A percentile compares a stretch with the other conserved stretches of the same genome.
Conservation (phyloP, 352 stramenopile genomes). For the Phytophthora sp. region DNA sequence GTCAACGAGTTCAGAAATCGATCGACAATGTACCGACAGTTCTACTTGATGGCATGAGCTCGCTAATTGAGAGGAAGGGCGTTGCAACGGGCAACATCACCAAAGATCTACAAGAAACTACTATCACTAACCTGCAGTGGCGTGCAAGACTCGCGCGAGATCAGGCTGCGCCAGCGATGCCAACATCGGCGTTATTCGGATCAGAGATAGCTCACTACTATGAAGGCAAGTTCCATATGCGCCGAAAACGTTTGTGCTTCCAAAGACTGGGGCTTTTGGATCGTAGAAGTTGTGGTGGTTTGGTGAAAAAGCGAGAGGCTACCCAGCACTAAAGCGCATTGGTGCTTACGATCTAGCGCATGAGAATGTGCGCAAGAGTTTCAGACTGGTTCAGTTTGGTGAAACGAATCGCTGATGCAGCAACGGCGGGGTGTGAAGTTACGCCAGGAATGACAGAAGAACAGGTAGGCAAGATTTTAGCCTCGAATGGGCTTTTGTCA, state of each 20-base stretch:
- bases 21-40: constrained; percentile 20
- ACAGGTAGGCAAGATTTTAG: neutral
- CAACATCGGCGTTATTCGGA: neutral
- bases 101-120: neutral
- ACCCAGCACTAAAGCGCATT: neutral
- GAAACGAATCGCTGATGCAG: neutral
- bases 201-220: neutral
- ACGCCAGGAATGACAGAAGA: neutral
- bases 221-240: neutral
- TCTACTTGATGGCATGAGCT: constrained; percentile 1
- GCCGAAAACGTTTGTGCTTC: neutral
- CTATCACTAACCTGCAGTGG: neutral
- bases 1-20: constrained; percentile 2
- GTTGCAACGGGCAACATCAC: constrained; percentile 17
- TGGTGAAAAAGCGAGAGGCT: neutral
- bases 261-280: neutral
- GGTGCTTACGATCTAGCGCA: neutral
- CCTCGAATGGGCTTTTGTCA: neutral
- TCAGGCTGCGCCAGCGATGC: neutral
- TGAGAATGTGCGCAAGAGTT: neutral
- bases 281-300: neutral
- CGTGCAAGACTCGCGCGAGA: no score
- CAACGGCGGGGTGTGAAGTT: neutral
- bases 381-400: neutral
- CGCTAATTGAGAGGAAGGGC: constrained; percentile 2